These are phyloP conservation scores for Capsella rubella DNA, from an alignment of 441 rosid genomes.

Conservation along the genomic window DNA sequence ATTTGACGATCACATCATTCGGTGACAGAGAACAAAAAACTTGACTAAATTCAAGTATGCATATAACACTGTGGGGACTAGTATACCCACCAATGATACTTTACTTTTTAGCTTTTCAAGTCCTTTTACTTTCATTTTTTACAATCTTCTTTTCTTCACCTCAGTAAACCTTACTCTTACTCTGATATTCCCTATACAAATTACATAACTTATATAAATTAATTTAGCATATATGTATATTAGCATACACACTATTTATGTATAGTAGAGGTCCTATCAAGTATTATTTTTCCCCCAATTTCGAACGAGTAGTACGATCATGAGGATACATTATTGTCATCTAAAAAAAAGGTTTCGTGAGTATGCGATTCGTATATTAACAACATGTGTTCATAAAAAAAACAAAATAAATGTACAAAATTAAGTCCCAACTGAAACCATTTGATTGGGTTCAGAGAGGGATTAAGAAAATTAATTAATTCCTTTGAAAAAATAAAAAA, in stretches of 20 bases:
- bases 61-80: slow-evolving; percentile 40
- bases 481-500: not conserved
- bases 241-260: not conserved
- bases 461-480: not conserved
- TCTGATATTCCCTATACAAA: not conserved
- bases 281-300: not conserved
- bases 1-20: slow-evolving; percentile 42
- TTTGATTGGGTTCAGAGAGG: slow-evolving; percentile 7
- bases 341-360: not conserved
- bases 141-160: not conserved
- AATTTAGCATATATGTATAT: not conserved
- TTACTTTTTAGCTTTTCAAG: slow-evolving; percentile 12
- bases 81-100: slow-evolving; percentile 23
- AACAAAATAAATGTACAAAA: slow-evolving; percentile 28
- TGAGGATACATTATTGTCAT: not conserved
- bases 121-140: not conserved
- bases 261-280: not conserved
- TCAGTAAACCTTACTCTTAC: not conserved
- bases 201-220: not conserved
- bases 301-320: not conserved
- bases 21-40: slow-evolving; percentile 29
- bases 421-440: slow-evolving; percentile 13
- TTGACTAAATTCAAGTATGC: slow-evolving; percentile 36
- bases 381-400: slow-evolving; percentile 5
- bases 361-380: slow-evolving; percentile 24